These are phyloP conservation scores for Fusarium clavum DNA, from an alignment of 2,329 filamentous ascomycete genomes.

Conservation along the genomic window DNA sequence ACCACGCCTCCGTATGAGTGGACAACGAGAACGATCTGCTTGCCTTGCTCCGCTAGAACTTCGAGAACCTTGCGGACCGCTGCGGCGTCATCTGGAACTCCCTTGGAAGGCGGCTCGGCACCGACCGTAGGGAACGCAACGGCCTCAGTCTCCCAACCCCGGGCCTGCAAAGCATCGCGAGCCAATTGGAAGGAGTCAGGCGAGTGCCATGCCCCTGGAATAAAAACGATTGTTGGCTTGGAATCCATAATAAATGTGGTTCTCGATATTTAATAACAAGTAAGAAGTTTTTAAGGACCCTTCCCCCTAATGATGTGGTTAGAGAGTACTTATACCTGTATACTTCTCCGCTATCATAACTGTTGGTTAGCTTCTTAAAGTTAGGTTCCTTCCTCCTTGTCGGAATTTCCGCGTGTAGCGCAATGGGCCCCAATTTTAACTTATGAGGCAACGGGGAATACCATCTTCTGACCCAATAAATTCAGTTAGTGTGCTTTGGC, in stretches of 20 bases:
- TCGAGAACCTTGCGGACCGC: conserved; percentile 2
- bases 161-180: not conserved
- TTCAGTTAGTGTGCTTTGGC: not conserved
- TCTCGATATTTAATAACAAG: not conserved
- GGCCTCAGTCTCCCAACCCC: conserved; percentile 12
- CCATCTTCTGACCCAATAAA: not conserved
- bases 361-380: not conserved
- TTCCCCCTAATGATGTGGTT: not conserved
- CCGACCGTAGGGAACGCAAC: conserved; percentile 23
- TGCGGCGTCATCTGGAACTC: not conserved
- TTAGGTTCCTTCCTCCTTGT: not conserved
- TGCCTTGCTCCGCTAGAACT: not conserved
- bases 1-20: conserved; percentile 23
- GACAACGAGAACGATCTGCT: conserved; percentile 14
- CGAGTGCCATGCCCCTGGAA: conserved; percentile 16
- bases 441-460: not conserved
- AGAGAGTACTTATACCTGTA: not conserved
- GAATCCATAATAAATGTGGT: conserved; percentile 1
- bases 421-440: not conserved
- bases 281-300: not conserved
- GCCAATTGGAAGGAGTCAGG: conserved; percentile 16
- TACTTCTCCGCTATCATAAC: not conserved
- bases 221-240: conserved; percentile 19
- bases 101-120: conserved; percentile 11
- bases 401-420: not conserved